These are phyloP conservation scores for Basipetospora chlamydospora DNA, from an alignment of 2,329 filamentous ascomycete species.

Conservation along the genomic window DNA sequence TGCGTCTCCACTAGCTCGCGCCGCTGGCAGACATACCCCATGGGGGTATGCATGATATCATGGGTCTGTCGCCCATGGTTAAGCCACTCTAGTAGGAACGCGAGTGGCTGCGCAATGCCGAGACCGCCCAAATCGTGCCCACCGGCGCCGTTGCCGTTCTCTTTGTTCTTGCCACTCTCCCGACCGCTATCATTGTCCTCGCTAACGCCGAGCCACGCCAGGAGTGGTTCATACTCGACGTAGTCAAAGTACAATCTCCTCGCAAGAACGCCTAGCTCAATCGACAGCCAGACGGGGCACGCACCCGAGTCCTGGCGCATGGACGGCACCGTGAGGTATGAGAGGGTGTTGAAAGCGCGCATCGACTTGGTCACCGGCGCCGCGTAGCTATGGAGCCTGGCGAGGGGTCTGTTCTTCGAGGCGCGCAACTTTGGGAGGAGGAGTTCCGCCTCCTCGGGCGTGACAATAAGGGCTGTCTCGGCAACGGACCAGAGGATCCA, in stretches of 20 bases:
- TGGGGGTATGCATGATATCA: constrained; percentile 43
- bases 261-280: no score
- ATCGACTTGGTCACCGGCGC: constrained; percentile 46
- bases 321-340: constrained; percentile 35
- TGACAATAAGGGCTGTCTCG: constrained; percentile 39
- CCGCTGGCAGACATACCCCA: constrained; percentile 40
- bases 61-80: constrained; percentile 36
- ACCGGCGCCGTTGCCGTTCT: not conserved
- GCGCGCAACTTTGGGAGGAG: constrained; percentile 30
- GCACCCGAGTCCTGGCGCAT: constrained; percentile 32
- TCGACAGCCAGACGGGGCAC: no score
- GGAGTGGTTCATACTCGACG: no score
- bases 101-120: constrained; percentile 18
- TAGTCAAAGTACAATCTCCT: constrained; percentile 15
- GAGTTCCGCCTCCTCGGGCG: constrained; percentile 46
- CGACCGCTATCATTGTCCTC: not conserved
- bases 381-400: constrained; percentile 36
- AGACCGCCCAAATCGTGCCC: no score
- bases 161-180: constrained; percentile 7
- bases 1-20: constrained; percentile 31
- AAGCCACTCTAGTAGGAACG: constrained; percentile 43
- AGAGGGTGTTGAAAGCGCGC: constrained; percentile 40
- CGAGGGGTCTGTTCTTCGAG: not conserved
- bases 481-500: constrained; percentile 43
- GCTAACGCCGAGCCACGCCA: constrained; percentile 22